A percentile compares a stretch with the other conserved stretches of the same genome.
Evolutionary conservation across 192 early-diverging fungal genomes (phyloP).

Genomic region (Rhizophlyctis rosea): DNA sequence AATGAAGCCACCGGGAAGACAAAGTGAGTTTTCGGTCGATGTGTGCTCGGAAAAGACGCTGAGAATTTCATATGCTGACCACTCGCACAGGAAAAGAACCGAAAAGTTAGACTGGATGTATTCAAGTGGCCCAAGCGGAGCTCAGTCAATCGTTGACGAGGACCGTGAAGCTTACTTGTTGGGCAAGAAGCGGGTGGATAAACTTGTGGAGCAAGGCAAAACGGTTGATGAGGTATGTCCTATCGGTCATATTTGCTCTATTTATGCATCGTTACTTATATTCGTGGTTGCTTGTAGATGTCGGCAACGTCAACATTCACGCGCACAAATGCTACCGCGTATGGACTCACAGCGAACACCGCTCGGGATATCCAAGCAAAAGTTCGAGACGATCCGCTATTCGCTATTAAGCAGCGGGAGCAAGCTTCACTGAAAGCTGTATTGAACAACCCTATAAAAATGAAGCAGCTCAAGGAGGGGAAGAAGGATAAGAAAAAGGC

Average conservation of each 20-base stretch:
- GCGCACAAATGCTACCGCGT: constrained; percentile 15
- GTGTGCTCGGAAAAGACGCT: neutral
- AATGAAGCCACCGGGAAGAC: constrained; percentile 56
- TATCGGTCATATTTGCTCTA: neutral
- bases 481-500: constrained; percentile 46
- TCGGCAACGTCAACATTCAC: neutral
- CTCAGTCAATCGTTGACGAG: constrained; percentile 44
- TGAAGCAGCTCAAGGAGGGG: constrained; percentile 54
- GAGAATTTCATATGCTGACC: neutral
- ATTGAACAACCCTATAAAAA: constrained; percentile 65
- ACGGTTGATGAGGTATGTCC: constrained; percentile 39
- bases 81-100: constrained; percentile 53
- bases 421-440: constrained; percentile 74
- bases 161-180: constrained; percentile 89
- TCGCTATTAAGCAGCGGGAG: constrained; percentile 84
- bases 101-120: constrained; percentile 98
- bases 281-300: constrained; percentile 6
- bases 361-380: constrained; percentile 79
- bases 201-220: constrained; percentile 42
- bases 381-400: constrained; percentile 86
- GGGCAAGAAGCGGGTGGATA: constrained; percentile 80
- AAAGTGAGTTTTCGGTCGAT: constrained; percentile 17
- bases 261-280: neutral
- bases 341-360: constrained; percentile 67
- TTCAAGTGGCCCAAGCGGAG: constrained; percentile 60